Conservation (phyloP, 768 basidiomycete species). For the Amyloporia xantha region DNA sequence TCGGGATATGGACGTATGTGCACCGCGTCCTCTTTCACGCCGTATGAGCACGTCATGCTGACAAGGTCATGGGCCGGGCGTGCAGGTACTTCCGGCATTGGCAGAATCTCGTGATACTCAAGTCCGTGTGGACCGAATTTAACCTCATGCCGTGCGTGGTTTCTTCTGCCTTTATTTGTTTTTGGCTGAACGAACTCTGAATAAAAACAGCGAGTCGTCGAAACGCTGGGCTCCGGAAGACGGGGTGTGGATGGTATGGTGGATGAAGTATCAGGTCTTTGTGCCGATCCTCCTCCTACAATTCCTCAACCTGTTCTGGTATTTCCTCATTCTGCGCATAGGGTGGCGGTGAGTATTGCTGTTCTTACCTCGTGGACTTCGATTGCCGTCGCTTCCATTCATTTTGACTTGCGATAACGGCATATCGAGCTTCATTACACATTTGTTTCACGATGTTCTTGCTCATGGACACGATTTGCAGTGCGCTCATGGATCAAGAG, state of each 20-base stretch:
- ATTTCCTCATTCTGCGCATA: conserved; percentile 75
- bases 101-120: conserved; percentile 78
- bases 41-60: no score
- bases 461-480: no score
- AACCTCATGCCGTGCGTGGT: conserved; percentile 66
- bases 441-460: no score
- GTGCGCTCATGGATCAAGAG: no score
- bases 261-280: conserved; percentile 84
- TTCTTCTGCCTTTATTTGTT: neutral
- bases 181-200: neutral
- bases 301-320: conserved; percentile 90
- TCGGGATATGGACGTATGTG: conserved; percentile 77
- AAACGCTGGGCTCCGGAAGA: conserved; percentile 52
- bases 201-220: conserved; percentile 38
- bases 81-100: conserved; percentile 90
- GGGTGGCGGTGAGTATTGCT: conserved; percentile 52
- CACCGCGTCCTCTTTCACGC: no score
- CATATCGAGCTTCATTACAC: no score
- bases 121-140: conserved; percentile 80
- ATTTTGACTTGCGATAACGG: no score
- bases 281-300: conserved; percentile 69
- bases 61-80: neutral
- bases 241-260: conserved; percentile 65
- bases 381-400: no score
- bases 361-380: no score